These are phyloP conservation scores for Chlorokybus atmophyticus DNA, from an alignment of 139 green algal species.

Conservation along the genomic window DNA sequence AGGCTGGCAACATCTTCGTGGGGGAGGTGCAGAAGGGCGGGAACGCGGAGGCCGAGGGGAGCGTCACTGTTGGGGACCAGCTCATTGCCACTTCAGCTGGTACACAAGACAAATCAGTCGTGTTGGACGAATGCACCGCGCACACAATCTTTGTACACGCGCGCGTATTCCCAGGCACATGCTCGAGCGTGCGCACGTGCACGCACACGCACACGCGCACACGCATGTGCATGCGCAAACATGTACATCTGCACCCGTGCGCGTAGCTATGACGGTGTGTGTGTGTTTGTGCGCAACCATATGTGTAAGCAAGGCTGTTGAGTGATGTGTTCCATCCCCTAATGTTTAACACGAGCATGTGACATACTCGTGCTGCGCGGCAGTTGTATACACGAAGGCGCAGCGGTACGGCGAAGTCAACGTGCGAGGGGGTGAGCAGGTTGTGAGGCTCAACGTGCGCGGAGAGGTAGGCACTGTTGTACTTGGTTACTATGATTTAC, in stretches of 20 bases:
- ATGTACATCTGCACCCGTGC: too few species aligned
- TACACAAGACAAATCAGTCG: too few species aligned
- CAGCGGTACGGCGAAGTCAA: constrained; percentile 17
- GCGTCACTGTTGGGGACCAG: constrained; percentile 23
- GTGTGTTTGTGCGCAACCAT: too few species aligned
- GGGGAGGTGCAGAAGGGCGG: constrained; percentile 16
- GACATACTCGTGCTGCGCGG: not conserved
- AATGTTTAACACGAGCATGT: not conserved
- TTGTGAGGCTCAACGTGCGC: constrained; percentile 19
- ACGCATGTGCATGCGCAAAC: too few species aligned
- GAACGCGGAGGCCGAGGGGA: constrained; percentile 20
- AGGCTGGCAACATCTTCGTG: constrained; percentile 21
- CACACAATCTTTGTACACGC: too few species aligned
- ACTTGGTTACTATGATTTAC: not conserved
- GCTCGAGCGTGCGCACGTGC: too few species aligned
- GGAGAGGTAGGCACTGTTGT: constrained; percentile 12
- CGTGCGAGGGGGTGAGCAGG: constrained; percentile 19
- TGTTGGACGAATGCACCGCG: too few species aligned
- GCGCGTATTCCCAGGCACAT: too few species aligned
- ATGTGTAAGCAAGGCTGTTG: not conserved
- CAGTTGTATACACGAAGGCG: constrained; percentile 17
- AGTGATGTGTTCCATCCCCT: not conserved
- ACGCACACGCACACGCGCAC: too few species aligned
- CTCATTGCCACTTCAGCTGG: constrained; percentile 22
- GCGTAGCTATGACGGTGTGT: too few species aligned